Conservation (phyloP, 345 rosid species). For the Erysimum cheiranthoides region DNA sequence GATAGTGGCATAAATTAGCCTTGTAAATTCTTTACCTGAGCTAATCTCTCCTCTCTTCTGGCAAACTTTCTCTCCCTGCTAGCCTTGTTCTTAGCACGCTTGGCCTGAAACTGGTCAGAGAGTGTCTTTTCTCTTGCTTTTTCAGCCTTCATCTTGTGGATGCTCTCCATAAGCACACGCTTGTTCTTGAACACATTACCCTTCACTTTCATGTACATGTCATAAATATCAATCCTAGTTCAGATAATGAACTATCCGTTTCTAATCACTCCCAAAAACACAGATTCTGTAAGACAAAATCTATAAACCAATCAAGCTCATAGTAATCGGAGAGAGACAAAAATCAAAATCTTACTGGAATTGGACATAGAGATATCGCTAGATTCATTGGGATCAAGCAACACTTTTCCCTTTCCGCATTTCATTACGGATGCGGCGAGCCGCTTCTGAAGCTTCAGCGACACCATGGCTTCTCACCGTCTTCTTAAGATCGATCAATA, state of each 20-base stretch:
- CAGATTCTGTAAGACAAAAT: no score
- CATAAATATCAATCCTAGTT: slow-evolving; percentile 10
- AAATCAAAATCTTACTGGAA: slow-evolving; percentile 52
- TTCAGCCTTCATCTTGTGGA: slow-evolving; percentile 78
- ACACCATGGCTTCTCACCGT: slow-evolving; percentile 55
- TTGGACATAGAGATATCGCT: slow-evolving; percentile 79
- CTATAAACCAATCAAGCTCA: slow-evolving; percentile 1
- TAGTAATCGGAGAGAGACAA: neutral
- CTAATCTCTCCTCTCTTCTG: slow-evolving; percentile 72
- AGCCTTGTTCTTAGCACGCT: slow-evolving; percentile 79
- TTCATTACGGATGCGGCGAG: slow-evolving; percentile 73
- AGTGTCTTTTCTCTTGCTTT: slow-evolving; percentile 78
- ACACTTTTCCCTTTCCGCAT: slow-evolving; percentile 70
- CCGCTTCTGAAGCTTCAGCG: slow-evolving; percentile 75
- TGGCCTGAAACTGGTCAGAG: slow-evolving; percentile 75
- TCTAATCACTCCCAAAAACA: neutral
- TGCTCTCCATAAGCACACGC: slow-evolving; percentile 81
- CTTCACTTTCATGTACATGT: slow-evolving; percentile 86
- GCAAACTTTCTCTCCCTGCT: slow-evolving; percentile 78
- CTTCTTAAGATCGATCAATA: no score
- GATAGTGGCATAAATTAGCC: neutral
- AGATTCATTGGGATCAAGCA: slow-evolving; percentile 76
- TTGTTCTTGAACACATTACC: slow-evolving; percentile 83
- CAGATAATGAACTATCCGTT: neutral
- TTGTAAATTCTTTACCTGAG: slow-evolving; percentile 50